Evolutionary conservation across 495 filamentous ascomycete species (phyloP).

Genomic region (Aspergillus indologenus): DNA sequence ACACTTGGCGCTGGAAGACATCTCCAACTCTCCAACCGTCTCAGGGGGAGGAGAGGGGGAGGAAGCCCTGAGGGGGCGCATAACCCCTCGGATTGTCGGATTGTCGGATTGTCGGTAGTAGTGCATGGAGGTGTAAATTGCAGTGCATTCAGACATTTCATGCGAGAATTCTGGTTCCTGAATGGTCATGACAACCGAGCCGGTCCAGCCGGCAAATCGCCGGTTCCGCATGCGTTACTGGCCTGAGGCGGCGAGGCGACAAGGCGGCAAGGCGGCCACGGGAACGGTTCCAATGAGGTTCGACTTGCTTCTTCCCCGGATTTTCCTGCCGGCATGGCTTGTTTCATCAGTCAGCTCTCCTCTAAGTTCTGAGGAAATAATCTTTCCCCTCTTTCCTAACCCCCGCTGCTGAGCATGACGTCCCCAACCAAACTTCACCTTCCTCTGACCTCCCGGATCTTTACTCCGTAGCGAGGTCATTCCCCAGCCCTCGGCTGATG

Average conservation of each 20-base stretch:
- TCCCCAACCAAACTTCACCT: background rate
- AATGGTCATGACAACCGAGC: conserved; percentile 13
- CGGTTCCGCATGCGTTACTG: background rate
- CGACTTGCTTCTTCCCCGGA: conserved; percentile 11
- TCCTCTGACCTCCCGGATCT: background rate
- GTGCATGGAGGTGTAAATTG: background rate
- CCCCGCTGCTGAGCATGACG: background rate
- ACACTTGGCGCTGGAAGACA: background rate
- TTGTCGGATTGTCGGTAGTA: background rate
- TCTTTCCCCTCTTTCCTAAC: background rate
- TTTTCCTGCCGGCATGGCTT: conserved; percentile 9
- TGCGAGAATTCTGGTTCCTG: too few species aligned
- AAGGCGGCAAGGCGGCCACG: background rate
- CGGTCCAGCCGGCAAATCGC: conserved; percentile 7
- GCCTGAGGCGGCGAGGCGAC: background rate
- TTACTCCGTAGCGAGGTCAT: background rate
- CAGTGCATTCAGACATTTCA: background rate
- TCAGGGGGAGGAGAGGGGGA: too few species aligned
- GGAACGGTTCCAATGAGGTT: background rate
- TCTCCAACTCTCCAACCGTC: background rate
- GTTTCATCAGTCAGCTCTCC: conserved; percentile 3
- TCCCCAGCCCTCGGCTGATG: background rate
- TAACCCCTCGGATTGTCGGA: background rate
- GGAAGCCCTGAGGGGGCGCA: too few species aligned
- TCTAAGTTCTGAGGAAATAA: too few species aligned